phyloP scores from a whole-genome alignment of 78 protist genomes.

The Neovahlkampfia damariscottae region DNA sequence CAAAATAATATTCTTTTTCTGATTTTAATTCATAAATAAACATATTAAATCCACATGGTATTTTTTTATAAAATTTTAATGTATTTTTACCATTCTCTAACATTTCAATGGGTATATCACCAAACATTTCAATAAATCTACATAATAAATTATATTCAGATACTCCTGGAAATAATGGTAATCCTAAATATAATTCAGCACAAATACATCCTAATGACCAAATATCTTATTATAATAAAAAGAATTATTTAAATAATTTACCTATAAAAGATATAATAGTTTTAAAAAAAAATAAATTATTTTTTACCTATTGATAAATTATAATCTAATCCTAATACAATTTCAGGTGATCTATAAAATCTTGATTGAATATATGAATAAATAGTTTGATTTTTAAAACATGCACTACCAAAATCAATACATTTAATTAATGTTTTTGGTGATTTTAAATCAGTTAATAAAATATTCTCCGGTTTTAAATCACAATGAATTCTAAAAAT shows the following conservation, averaged over 20 bases:
- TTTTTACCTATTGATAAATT: conserved; percentile 65
- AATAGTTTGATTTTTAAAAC: conserved; percentile 41
- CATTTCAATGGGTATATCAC: conserved; percentile 37
- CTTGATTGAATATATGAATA: conserved; percentile 84
- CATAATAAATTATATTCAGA: conserved; percentile 66
- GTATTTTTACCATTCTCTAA: conserved; percentile 21
- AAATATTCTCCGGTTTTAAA: conserved; percentile 27
- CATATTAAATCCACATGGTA: background rate
- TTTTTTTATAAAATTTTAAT: conserved; percentile 20
- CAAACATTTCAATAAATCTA: conserved; percentile 57
- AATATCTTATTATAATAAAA: background rate
- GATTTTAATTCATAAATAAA: background rate
- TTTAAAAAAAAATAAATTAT: conserved; percentile 38
- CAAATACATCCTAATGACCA: conserved; percentile 37
- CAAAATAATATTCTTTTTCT: conserved; percentile 3
- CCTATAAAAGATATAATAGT: background rate
- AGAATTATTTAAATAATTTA: background rate
- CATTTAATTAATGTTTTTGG: conserved; percentile 10
- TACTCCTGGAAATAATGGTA: conserved; percentile 82
- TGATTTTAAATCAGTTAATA: background rate
- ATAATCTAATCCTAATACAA: conserved; percentile 64
- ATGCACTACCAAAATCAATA: conserved; percentile 84
- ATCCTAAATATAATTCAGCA: conserved; percentile 70
- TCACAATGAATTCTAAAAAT: conserved; percentile 26
- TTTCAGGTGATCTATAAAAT: conserved; percentile 90